Evolutionary conservation across 768 basidiomycete species (phyloP), one percentile per base, ranked within the genome.

Genomic region (Leccinum truebloodii): DNA sequence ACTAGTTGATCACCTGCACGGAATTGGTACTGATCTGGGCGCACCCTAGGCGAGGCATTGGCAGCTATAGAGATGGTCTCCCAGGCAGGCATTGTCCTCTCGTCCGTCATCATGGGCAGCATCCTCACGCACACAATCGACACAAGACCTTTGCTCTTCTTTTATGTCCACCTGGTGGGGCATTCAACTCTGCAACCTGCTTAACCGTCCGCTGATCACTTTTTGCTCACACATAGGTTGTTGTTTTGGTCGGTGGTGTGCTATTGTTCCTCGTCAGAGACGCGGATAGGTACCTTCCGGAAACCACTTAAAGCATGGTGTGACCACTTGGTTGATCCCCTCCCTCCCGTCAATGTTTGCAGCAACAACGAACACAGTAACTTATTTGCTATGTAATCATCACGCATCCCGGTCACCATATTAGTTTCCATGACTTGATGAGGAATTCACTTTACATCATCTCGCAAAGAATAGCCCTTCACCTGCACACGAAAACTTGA

Each of bases 61-160:
- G 72, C 72, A 35, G 67, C 69, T 2, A 53, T 74, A 39, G 67
- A 67, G 22, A 74, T 75, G 63, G 67, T 75, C 3, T 20, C 62
- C 5, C 63, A 61, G 13, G 59, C 65, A 3, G 74, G 69, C 48
- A 22, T 7, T 4, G 16, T 65, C 4, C 58, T 74, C 28, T 73
- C 74, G 6, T 71, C 70, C 2, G 37, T 73, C 54, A 55, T 72
- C 49, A 72, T 75, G 70, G 73, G 73, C 4, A 54, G 70, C 44
- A 64, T 74, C 32, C 50, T 74, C 22, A 66, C 65, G 9, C 57
- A 61, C 41, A 70, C 71, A 12, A 70, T 72, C 30, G 41, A 41
- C 20, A 63, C 57, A 0, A 16, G 20, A 6, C 71, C 71, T 34
- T 16, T 72, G 24, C 35, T 72, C 52, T 13, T 66, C 32, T 72